These are phyloP conservation scores for Echria macrotheca DNA, from an alignment of 495 filamentous ascomycete genomes.

Conservation along the genomic window DNA sequence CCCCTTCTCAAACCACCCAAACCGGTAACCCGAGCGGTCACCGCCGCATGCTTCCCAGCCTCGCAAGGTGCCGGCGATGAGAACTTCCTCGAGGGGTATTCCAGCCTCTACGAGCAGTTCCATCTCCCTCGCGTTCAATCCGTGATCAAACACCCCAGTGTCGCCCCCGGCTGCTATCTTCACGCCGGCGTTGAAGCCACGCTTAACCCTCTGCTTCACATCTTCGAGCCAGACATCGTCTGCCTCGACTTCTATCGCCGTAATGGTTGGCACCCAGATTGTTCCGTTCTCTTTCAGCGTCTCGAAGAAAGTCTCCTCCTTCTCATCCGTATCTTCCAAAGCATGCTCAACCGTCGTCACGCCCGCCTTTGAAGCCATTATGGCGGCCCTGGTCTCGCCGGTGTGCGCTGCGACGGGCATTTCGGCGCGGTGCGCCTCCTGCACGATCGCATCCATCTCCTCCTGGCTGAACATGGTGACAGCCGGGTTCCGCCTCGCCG, in stretches of 20 bases:
- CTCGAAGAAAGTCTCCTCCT: slow-evolving; percentile 29
- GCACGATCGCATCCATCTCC: slow-evolving; percentile 48
- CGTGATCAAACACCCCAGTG: slow-evolving; percentile 47
- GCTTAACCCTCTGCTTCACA: slow-evolving; percentile 22
- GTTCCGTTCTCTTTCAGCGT: slow-evolving; percentile 34
- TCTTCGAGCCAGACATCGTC: slow-evolving; percentile 21
- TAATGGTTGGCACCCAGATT: slow-evolving; percentile 48
- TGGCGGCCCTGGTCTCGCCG: slow-evolving; percentile 34
- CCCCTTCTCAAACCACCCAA: slow-evolving; percentile 45
- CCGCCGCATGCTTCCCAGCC: slow-evolving; percentile 51
- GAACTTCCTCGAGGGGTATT: slow-evolving; percentile 40
- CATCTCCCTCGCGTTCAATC: slow-evolving; percentile 44
- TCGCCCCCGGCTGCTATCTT: slow-evolving; percentile 45
- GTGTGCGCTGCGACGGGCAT: slow-evolving; percentile 44
- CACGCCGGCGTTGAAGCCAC: slow-evolving; percentile 31
- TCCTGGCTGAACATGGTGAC: slow-evolving; percentile 38
- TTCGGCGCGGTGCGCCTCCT: slow-evolving; percentile 36
- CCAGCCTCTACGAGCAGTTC: slow-evolving; percentile 48
- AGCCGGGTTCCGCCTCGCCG: slow-evolving; percentile 34
- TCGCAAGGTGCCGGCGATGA: slow-evolving; percentile 39
- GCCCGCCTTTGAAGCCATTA: slow-evolving; percentile 44
- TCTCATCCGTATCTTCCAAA: slow-evolving; percentile 32
- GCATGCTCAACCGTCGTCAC: slow-evolving; percentile 50
- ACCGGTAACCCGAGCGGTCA: slow-evolving; percentile 41
- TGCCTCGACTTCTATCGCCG: slow-evolving; percentile 29